Percentiles rank a stretch among this genome's conserved stretches.
Conservation (phyloP, 345 rosid genomes). For the Trapa incisa region DNA sequence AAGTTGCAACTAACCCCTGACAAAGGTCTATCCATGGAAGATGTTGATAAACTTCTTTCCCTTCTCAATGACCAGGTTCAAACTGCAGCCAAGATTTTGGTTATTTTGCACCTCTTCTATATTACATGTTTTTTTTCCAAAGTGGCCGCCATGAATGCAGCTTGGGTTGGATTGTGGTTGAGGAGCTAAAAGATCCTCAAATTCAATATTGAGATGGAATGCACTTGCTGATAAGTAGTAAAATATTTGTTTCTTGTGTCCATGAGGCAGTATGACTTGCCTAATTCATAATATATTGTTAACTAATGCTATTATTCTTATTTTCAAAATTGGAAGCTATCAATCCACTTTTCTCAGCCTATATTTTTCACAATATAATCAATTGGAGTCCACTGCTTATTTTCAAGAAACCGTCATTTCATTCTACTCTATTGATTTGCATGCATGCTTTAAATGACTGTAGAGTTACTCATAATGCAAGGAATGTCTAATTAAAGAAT, state of each 20-base stretch:
- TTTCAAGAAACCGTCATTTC: neutral
- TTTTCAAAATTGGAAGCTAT: neutral
- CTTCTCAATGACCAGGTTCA: conserved; percentile 78
- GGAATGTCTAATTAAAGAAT: no score
- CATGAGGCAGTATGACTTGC: neutral
- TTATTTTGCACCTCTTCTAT: neutral
- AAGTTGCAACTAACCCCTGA: conserved; percentile 75
- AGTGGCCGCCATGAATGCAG: neutral
- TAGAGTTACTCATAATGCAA: neutral
- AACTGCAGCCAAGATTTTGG: conserved; percentile 5
- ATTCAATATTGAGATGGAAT: neutral
- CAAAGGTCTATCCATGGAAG: conserved; percentile 55
- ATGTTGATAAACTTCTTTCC: conserved; percentile 63
- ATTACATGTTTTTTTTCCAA: neutral
- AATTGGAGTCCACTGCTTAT: neutral
- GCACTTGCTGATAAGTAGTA: neutral
- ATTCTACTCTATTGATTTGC: neutral
- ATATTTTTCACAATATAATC: neutral
- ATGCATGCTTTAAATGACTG: neutral
- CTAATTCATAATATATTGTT: neutral
- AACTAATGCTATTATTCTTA: neutral
- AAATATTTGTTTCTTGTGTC: neutral
- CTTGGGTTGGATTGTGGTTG: neutral
- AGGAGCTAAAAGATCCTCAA: neutral
- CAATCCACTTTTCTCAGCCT: neutral